Evolutionary conservation across 805 yeast species (phyloP), one percentile per base, ranked within the genome.

Genomic region (Saccharomycopsis malanga): DNA sequence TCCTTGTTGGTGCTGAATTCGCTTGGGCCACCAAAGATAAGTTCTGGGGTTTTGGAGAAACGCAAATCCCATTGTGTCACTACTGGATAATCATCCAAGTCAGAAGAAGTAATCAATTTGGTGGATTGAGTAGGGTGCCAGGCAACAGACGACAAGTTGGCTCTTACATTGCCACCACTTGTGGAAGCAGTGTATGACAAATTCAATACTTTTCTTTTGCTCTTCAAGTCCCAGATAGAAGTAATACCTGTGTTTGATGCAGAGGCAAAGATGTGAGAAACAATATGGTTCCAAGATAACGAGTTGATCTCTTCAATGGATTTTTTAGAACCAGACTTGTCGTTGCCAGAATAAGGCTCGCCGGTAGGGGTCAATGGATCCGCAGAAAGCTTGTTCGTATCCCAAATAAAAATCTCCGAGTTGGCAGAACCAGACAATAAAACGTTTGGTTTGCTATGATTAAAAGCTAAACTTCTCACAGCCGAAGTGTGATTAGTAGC

Each of bases 51-150:
- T 58, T 84, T 83, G 24, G 96, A 80, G 62, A 93, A 91, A 65
- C 97, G 79, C 61, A 93, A 73, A 68, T 93, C 97, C 98, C 98
- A 93, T 14, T 91, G 72, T 54, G 87, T 67, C 46, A 93, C 79
- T 27, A 84, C 74, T 10, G 98, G 95, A 43, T 78, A 77, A 18
- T 73, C 69, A 63, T 89, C 97, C 49, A 79, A 76, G 51, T 83
- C 88, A 24, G 93, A 81, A 23, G 95, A 96, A 22, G 98, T 91
- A 23, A 85, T 79, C 50, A 93, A 75, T 61, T 79, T 83, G 14
- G 98, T 91, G 49, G 91, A 79, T 66, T 81, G 82, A 38, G 74
- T 67, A 48, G 99, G 98, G 64, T 93, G 97, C 99, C 99, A 93
- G 49, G 83, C 87, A 12, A 93, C 94, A 51, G 76, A 74, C 30